Conservation (phyloP, 148 eudicot species). For the Rheum nobile region DNA sequence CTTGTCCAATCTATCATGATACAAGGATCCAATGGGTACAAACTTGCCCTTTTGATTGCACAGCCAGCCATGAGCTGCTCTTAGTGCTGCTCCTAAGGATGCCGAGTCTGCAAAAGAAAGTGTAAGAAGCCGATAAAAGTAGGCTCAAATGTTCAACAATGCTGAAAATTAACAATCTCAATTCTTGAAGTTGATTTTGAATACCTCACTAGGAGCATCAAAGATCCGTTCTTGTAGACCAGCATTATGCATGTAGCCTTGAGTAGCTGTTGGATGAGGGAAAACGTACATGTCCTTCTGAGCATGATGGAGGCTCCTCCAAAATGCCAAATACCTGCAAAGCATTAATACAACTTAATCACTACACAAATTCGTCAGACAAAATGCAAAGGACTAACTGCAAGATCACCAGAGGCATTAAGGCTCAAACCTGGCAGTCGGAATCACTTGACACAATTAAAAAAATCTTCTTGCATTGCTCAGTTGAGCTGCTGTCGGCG, state of each 20-base stretch:
- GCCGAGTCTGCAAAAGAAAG: constrained; percentile 56
- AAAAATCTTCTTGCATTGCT: constrained; percentile 64
- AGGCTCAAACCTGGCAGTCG: constrained; percentile 63
- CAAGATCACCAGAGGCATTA: constrained; percentile 86
- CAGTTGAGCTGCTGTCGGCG: constrained; percentile 80
- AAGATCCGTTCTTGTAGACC: constrained; percentile 81
- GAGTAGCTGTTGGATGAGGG: constrained; percentile 81
- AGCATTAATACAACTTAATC: too few species aligned
- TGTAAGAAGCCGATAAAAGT: too few species aligned
- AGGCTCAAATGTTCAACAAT: too few species aligned
- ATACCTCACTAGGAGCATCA: constrained; percentile 77
- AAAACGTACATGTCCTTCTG: constrained; percentile 93
- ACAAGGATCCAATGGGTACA: constrained; percentile 57
- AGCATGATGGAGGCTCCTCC: constrained; percentile 55
- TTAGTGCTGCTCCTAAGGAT: constrained; percentile 70
- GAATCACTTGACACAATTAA: neutral
- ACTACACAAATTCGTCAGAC: neutral
- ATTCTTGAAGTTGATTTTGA: neutral
- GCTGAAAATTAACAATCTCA: neutral
- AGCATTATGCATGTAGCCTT: constrained; percentile 93
- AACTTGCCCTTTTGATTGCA: constrained; percentile 65
- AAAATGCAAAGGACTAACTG: constrained; percentile 85
- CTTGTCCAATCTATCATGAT: constrained; percentile 50
- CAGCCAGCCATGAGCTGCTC: constrained; percentile 96
- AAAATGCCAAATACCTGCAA: constrained; percentile 93